Base-by-base conservation (phyloP, 495 filamentous ascomycete genomes). In the Cercophora newfieldiana region DNA sequence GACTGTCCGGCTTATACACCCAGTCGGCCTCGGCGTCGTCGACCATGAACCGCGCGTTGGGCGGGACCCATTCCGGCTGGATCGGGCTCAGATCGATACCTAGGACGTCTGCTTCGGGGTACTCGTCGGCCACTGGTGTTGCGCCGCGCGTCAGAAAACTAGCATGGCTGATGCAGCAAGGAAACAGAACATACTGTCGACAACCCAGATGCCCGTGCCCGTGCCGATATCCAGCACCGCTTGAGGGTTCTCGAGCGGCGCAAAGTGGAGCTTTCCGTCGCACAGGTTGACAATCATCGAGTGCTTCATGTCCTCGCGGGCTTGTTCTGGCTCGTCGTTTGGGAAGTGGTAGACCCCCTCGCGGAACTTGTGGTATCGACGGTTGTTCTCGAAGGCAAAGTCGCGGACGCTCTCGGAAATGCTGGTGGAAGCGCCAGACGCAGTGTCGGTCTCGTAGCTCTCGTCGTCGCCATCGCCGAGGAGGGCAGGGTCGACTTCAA, bases 11-110 rank as follows among this genome's bases (percentile, higher is more conserved):
- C 1, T 79, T 74, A 50, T 77, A 79, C 12, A 80, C 70, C 86
- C 85, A 88, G 6, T 76, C 70, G 49, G 69, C 75, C 72, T 87
- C 85, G 59, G 84, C 75, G 66, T 89, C 86, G 67, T 88, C 86
- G 7, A 89, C 76, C 70, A 85, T 81, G 65, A 89, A 89, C 25
- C 78, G 77, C 30, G 82, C 76, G 65, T 87, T 88, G 7, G 85
- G 80, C 7, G 84, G 83, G 0, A 85, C 78, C 80, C 82, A 83
- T 51, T 69, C 65, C 1, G 85, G 85, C 69, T 87, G 85, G 63
- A 87, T 87, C 3, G 84, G 81, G 26, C 82, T 86, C 33, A 91
- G 75, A 68, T 91, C 89, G 24, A 87, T 84, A 25, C 88, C 89
- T 16, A 87, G 70, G 12, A 70, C 54, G 16, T 54, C 49, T 22